Base-by-base conservation (phyloP, 2,329 filamentous ascomycete species). In the Neonectria hederae region DNA sequence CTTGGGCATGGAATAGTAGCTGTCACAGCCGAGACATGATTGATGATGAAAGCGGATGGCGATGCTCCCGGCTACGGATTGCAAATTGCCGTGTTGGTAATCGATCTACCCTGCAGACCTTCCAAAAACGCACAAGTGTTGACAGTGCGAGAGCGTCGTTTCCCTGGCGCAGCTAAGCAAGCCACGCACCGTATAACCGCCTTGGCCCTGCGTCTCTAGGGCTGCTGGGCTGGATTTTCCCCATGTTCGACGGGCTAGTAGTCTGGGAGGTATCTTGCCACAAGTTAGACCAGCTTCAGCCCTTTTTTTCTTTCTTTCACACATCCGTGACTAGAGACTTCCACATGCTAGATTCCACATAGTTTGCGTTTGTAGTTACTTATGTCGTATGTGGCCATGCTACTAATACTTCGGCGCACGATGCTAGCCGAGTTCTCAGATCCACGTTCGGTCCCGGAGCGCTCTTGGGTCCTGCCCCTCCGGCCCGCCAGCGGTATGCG, bases 401-500 rank as follows among this genome's bases (percentile, higher is more conserved):
- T 38, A n/a, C 14, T 17, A n/a, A 2, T 17, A 32, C 22, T 14
- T 17, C 49, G 22, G 32, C n/a, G 26, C 42, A 57, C 22, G 24
- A 48, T 58, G 48, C 30, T 30, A 58, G 17, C 48, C 43, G 22
- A 26, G 22, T 49, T 14, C 35, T 38, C 35, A 14, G 43, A 40
- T 57, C 54, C 43, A 49, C 43, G 43, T 40, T 32, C 32, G 32
- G 32, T 17, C 32, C 32, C 32, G 32, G 32, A 5, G 32, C 32
- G 26, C 26, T 28, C 26, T 28, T 28, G 14, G n/a, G 8, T 14
- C 17, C 7, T n/a, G 38, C 17, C 38, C 6, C 49, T 54, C 55
- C 56, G 56, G 49, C 30, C 54, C 53, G 54, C 60, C 53, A 51
- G 66, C 54, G 64, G 57, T 49, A 65, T 66, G 66, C 26, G 54